Percentiles rank a stretch among this genome's conserved stretches.
phyloP scores from a whole-genome alignment of 495 filamentous ascomycete species.

The Echria macrotheca region DNA sequence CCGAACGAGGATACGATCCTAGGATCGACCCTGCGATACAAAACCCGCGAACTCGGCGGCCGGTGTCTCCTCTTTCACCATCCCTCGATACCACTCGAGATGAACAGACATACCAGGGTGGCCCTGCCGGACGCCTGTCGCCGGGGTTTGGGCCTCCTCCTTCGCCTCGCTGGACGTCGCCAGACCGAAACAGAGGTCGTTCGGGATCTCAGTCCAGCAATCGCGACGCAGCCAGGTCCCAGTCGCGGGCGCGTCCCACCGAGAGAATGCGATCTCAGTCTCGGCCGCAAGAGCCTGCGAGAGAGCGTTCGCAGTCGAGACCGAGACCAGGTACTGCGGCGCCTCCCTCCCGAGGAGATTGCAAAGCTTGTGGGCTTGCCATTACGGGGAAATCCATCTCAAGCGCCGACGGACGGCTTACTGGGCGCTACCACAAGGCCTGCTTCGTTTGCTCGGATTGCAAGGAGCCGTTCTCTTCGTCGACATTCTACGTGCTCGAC shows the following conservation, averaged over 20 bases:
- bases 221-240: neutral
- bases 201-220: slow-evolving; percentile 2
- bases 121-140: slow-evolving; percentile 1
- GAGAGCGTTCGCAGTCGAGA: neutral
- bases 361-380: slow-evolving; percentile 69
- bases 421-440: slow-evolving; percentile 86
- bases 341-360: slow-evolving; percentile 58
- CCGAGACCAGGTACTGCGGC: neutral
- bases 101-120: slow-evolving; percentile 22
- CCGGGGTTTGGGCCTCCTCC: slow-evolving; percentile 8
- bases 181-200: slow-evolving; percentile 11
- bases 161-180: slow-evolving; percentile 16
- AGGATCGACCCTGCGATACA: slow-evolving; percentile 31
- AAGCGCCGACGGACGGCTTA: slow-evolving; percentile 86
- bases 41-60: slow-evolving; percentile 12
- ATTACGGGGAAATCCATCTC: slow-evolving; percentile 92
- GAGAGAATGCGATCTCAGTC: slow-evolving; percentile 18
- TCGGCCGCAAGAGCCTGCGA: slow-evolving; percentile 10
- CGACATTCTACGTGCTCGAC: slow-evolving; percentile 87
- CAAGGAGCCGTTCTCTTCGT: slow-evolving; percentile 70
- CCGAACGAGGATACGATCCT: slow-evolving; percentile 30
- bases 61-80: slow-evolving; percentile 25
- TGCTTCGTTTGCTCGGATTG: slow-evolving; percentile 93
- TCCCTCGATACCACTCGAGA: slow-evolving; percentile 9
- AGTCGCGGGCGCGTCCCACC: neutral